Base-by-base conservation (phyloP, 164 flowering plant species). In the Vitis rotundifolia region DNA sequence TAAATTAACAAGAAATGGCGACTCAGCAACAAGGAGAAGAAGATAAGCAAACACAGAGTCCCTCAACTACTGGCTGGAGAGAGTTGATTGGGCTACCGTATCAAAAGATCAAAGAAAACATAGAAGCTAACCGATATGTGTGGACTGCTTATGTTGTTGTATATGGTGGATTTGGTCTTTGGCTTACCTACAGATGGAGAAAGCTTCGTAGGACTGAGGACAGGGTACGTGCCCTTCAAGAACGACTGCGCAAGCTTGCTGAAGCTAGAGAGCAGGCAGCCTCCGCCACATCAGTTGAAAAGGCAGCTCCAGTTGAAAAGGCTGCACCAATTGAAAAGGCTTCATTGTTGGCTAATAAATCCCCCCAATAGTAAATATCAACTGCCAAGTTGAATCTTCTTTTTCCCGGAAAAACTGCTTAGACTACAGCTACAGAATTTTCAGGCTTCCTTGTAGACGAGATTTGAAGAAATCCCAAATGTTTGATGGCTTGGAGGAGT, bases 71-170 rank as follows among this genome's bases (percentile, higher is more conserved):
- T 14, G 82, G 84, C 13, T 80, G 77, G 79, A 68, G 3, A 64
- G 81, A 68, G 63, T 77, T 22, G 69, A 66, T 88, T n/a, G 83
- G 73, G 70, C 79, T 79, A 9, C 79, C 75, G 65, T 94, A 84
- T 57, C 63, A 49, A 65, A 80, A 77, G 66, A 77, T 81, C 44
- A 89, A 80, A 76, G 91, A 90, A 68, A 76, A 94, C 73, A 93
- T 90, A 15, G 94, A 91, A 80, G 75, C 90, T 31, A 92, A 88
- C 73, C 98, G 97, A 1, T 94, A 89, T 68, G 97, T 92, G 2
- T 94, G 99, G 99, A 97, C 82, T 54, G 92, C 97, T 9, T 94
- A 94, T 67, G 79, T 85, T 2, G 73, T 89, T 56, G 97, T 92
- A 1, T 92, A 94, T 69, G 97, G 97, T 31, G 94, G 92, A 11